These are phyloP conservation scores for Piloderma croceum DNA, from an alignment of 768 basidiomycete genomes.

Conservation along the genomic window DNA sequence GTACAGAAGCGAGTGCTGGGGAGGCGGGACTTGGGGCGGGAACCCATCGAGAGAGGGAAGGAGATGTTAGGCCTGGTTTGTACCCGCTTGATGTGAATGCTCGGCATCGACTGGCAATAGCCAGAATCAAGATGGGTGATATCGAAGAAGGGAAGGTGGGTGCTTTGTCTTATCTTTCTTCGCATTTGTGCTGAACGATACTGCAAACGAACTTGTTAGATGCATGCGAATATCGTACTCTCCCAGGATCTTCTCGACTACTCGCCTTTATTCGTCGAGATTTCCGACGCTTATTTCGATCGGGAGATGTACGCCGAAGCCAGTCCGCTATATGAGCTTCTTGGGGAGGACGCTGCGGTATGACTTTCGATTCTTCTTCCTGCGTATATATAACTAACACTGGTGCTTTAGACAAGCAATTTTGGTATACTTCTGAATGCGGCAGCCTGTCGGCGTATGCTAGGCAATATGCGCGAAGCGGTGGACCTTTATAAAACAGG, in stretches of 20 bases:
- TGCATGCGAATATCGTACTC: constrained; percentile 71
- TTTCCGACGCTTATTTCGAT: constrained; percentile 82
- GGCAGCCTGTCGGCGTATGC: constrained; percentile 74
- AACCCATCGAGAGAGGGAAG: constrained; percentile 10
- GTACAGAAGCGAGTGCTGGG: constrained; percentile 5
- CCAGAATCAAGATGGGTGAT: constrained; percentile 76
- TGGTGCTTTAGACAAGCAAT: constrained; percentile 56
- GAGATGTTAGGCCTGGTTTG: constrained; percentile 45
- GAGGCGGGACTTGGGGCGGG: constrained; percentile 22
- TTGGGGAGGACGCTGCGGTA: constrained; percentile 66
- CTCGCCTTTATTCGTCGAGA: constrained; percentile 71
- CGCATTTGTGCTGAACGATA: not conserved
- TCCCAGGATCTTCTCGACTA: constrained; percentile 71
- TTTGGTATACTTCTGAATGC: constrained; percentile 69
- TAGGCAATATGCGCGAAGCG: constrained; percentile 71
- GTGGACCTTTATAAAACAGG: constrained; percentile 81
- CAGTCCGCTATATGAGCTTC: constrained; percentile 68
- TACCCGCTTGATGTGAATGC: constrained; percentile 70
- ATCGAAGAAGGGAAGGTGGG: constrained; percentile 76
- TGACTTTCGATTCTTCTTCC: constrained; percentile 35
- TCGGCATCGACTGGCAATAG: constrained; percentile 76
- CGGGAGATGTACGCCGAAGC: constrained; percentile 74
- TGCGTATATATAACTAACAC: not conserved
- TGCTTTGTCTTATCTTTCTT: constrained; percentile 3
- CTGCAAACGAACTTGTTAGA: constrained; percentile 33